Evolutionary conservation across 805 yeast genomes (phyloP).

Genomic region (Sugiyamaella mastotermitis): DNA sequence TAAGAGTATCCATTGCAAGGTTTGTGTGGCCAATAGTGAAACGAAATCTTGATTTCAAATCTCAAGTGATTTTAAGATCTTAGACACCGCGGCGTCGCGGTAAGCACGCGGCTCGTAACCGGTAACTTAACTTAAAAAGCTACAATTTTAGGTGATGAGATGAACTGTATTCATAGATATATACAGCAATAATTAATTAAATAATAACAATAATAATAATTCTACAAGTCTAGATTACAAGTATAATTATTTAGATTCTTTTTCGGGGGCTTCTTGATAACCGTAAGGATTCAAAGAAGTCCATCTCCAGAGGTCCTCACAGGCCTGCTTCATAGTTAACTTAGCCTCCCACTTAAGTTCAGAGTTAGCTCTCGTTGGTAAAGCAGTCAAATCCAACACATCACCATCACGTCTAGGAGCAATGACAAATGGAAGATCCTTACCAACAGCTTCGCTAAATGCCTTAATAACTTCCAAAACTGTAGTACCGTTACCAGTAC

Average conservation of each 20-base stretch:
- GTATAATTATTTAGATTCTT: conserved; percentile 16
- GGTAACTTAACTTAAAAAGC: too few species aligned
- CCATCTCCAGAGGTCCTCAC: conserved; percentile 76
- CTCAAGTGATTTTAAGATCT: conserved; percentile 21
- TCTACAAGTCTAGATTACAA: too few species aligned
- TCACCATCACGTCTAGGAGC: conserved; percentile 69
- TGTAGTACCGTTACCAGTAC: conserved; percentile 75
- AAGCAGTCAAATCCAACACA: conserved; percentile 68
- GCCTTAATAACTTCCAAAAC: conserved; percentile 66
- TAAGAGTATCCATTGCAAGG: too few species aligned
- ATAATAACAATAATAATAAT: neutral
- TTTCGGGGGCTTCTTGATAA: conserved; percentile 31
- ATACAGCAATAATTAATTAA: neutral
- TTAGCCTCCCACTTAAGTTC: conserved; percentile 64
- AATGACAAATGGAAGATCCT: conserved; percentile 57
- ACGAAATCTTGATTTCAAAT: conserved; percentile 29
- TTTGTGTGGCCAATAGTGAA: too few species aligned
- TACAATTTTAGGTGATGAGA: neutral
- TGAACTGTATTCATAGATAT: neutral
- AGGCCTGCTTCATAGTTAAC: conserved; percentile 53
- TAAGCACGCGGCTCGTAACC: conserved; percentile 1
- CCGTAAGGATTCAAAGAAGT: conserved; percentile 63
- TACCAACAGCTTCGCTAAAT: conserved; percentile 60
- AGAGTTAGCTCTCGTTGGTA: conserved; percentile 55
- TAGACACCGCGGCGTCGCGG: too few species aligned